Evolutionary conservation across 495 filamentous ascomycete genomes (phyloP), one percentile per base, ranked within the genome.

Genomic region (Margaritispora aquatica): DNA sequence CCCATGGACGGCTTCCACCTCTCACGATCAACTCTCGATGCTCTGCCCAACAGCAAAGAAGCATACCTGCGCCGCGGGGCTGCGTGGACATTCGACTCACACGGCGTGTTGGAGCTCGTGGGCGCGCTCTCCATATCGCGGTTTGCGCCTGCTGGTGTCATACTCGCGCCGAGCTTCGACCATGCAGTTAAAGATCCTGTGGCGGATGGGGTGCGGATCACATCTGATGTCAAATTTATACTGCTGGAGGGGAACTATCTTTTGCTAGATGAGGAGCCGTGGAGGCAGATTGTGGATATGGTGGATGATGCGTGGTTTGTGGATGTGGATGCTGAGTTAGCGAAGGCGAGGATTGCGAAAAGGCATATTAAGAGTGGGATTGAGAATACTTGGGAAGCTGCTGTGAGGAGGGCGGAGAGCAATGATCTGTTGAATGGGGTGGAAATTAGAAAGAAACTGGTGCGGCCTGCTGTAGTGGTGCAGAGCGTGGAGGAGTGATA

Each of bases 251-350:
- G 75, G 0, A 75, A 72, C 46, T 67, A 64, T 50, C 56, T 67
- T 19, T 41, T 67, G 41, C 54, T 67, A 2, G 56, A 67, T 47
- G 49, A 59, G 27, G 59, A 67, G 13, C 62, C 65, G 11, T 67
- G 65, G 65, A 60, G 52, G 22, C 51, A 51, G 22, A 67, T 67
- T 10, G 84, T 88, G 15, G 68, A 62, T 41, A 63, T 96, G 63
- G 90, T 94, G 84, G 87, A 96, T 70, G 86, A 93, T 75, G 68
- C 87, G 36, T 95, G 92, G 89, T 96, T 97, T 73, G 87, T 97
- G 19, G 83, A 92, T 20, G 90, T 94, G 13, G 82, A 89, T 41
- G 82, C 86, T 52, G 76, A 83, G 31, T 74, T 49, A 10, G 92
- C 94, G 49, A 78, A 87, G 67, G 61, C 74, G 60, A 78, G 94